Evolutionary conservation across 352 stramenopile genomes (phyloP), one percentile per base, ranked within the genome.

Genomic region (Globisporangium nunn): DNA sequence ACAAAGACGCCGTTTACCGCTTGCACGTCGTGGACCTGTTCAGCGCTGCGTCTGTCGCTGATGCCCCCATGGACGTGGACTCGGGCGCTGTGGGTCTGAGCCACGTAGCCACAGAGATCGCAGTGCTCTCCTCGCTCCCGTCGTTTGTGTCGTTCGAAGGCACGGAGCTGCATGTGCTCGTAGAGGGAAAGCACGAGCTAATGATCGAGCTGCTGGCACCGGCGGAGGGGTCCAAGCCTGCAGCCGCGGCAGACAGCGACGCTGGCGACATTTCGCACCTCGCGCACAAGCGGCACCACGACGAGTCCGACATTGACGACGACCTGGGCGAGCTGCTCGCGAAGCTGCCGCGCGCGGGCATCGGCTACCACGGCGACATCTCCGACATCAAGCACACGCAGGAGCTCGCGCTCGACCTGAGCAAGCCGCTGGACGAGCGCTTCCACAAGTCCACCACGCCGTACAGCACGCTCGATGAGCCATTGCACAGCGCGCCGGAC

Each of bases 361-460:
- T 93, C 40, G 83, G 83, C 54, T 93, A 87, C 54, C 77, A 89
- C 40, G 81, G 83, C 23, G 78, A 91, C 14, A 70, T 88, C 31
- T 73, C 67, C 3, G 75, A 71, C 43, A 63, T 70, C 23, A 89
- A 90, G 57, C 67, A 81, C 23, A 49, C 73, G 14, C 63, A 74
- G 43, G 67, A 87, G 7, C 64, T 89, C 11, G 73, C 65, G 2
- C 48, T 87, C 8, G 76, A 88, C 31, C 56, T 71, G 5, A 76
- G 59, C 18, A 78, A 60, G 43, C 71, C 78, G 35, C 64, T 93
- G 23, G 72, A 78, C 28, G 66, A 84, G 50, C 75, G 84, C 0
- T 93, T 93, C 56, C 78, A 85, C n/a, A 88, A 88, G 59, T 91
- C 84, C 0, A 88, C 73, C 58, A 88, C 73, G 11, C 74, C 83